Evolutionary conservation across 768 basidiomycete species (phyloP).

Genomic region (Suillus weaverae): DNA sequence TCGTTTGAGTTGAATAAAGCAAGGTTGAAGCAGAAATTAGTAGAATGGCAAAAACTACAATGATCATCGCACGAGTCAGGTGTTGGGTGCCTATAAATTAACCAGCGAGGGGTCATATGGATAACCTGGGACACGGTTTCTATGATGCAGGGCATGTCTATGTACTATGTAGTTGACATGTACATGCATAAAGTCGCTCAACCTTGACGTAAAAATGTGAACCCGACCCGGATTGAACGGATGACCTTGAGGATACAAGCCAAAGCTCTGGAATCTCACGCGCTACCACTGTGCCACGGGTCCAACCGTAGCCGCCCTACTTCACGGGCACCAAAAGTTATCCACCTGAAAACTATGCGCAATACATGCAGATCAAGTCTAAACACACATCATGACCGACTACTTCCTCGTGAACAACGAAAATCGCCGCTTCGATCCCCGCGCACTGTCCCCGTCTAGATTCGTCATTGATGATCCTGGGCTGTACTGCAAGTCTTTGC

Average conservation of each 20-base stretch:
- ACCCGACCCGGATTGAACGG: conserved; percentile 48
- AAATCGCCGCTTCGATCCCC: conserved; percentile 27
- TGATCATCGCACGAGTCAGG: no score
- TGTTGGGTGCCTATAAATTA: background rate
- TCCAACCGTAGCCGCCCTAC: conserved; percentile 12
- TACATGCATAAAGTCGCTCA: background rate
- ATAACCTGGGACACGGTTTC: background rate
- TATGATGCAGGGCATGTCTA: background rate
- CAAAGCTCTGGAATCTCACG: conserved; percentile 38
- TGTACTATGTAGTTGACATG: background rate
- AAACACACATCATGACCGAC: conserved; percentile 8
- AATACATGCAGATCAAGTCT: conserved; percentile 15
- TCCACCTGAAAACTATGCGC: background rate
- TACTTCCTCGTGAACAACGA: conserved; percentile 33
- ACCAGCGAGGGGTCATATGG: background rate
- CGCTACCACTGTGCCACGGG: conserved; percentile 42
- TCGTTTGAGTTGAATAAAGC: background rate
- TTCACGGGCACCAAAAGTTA: background rate
- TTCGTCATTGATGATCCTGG: conserved; percentile 25
- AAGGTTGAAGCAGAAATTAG: background rate
- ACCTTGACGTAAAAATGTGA: conserved; percentile 22
- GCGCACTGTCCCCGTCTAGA: conserved; percentile 17
- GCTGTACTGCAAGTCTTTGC: conserved; percentile 20
- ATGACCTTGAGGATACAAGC: conserved; percentile 42
- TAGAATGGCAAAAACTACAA: background rate